Evolutionary conservation across 495 filamentous ascomycete genomes (phyloP), one percentile per base, ranked within the genome.

Genomic region (Lasiosphaeria miniovina): DNA sequence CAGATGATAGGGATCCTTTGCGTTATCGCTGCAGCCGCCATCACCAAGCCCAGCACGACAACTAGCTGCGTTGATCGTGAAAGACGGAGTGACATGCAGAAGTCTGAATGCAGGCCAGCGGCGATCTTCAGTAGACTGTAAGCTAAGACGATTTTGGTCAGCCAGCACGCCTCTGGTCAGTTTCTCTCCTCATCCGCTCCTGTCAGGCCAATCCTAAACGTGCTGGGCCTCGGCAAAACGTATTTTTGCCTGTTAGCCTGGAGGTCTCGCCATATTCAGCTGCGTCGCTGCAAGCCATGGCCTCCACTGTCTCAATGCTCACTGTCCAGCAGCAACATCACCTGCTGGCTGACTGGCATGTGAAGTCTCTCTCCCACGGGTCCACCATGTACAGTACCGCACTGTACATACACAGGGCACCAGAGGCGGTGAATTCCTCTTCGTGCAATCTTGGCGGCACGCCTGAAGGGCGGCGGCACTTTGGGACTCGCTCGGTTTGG

Each of bases 321-420:
- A 24, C 24, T 24, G n/a, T n/a, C n/a, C n/a, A n/a, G n/a, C n/a
- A n/a, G n/a, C n/a, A n/a, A n/a, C n/a, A n/a, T n/a, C n/a, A n/a
- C n/a, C n/a, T 24, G 24, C 49, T 46, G n/a, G 48, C n/a, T 24
- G 45, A 34, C 40, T 65, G 46, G 49, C 63, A 65, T 65, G 63
- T 65, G 63, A 65, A 51, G 49, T 51, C n/a, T 10, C 32, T 35
- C 49, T 51, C 49, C n/a, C 46, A 11, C 17, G 11, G 12, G 8
- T 17, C 49, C 49, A 17, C 46, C 14, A n/a, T 24, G 24, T 2
- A 24, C 24, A 24, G 24, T 24, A 24, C 24, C 24, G 24, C 24
- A 49, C 46, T n/a, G 8, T 10, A 7, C 46, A 12, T n/a, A 8
- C 9, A 31, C 14, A 4, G 51, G 8, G 24, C 34, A 36, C 41